Evolutionary conservation across 192 early-diverging fungal species (phyloP), one percentile per base, ranked within the genome.

Genomic region (Backusella westeae): DNA sequence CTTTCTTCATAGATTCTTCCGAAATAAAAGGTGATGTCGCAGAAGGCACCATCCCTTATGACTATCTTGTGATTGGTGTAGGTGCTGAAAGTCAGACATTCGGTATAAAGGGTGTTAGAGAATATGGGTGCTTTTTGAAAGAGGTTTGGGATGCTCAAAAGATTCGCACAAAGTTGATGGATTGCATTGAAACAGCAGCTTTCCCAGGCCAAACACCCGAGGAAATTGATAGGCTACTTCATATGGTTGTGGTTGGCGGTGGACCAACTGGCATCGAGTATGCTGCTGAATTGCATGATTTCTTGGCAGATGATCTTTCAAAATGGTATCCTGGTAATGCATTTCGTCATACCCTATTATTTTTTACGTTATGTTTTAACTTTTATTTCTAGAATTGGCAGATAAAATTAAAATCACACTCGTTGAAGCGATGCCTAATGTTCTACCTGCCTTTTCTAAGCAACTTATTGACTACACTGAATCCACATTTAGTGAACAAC

Each of bases 251-350:
- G 65, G 91, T 92, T n/a, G 90, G 90, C 38, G 88, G 90, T 49
- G 90, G 88, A 23, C 88, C 89, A n/a, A 90, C 87, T 6, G 80
- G 80, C 67, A 72, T 81, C 14, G 88, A 95, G 79, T 95, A 95
- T 78, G 93, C 94, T 15, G 94, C 93, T 19, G 94, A 94, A 85
- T 84, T 95, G 52, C 88, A 94, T 80, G 94, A 95, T 82, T 95
- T 95, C 81, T 81, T 95, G 72, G 80, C 85, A 74, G 93, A 93
- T 36, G 94, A 95, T 80, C 71, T 93, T 44, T 82, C 87, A 17
- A 76, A 74, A 19, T 93, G 91, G 92, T 95, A 94, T 86, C 93
- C 94, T 15, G 82, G 77, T 83, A 32, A 75, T 56, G 72, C 53
- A 29, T 17, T 91, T 85, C 89, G 89, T 15, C 65, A 36, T 35